A percentile compares a stretch with the other conserved stretches of the same genome.
These are phyloP conservation scores for Dunaliella salina DNA, from an alignment of 163 green algal genomes.

Conservation along the genomic window DNA sequence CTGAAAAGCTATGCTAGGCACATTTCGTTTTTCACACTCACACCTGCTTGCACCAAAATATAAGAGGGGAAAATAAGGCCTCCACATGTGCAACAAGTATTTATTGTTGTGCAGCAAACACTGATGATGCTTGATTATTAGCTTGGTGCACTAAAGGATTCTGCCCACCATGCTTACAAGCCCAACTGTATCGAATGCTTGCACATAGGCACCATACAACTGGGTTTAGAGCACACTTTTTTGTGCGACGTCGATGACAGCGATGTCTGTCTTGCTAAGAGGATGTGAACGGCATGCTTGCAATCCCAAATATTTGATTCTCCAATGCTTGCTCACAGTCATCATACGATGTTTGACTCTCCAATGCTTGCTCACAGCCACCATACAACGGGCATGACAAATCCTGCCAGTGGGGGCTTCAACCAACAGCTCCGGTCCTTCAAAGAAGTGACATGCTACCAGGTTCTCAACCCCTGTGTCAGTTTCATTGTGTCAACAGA, in stretches of 20 bases:
- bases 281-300: too few relatives aligned
- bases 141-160: not conserved
- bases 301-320: slow-evolving; percentile 69
- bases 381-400: slow-evolving; percentile 30
- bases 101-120: too few relatives aligned
- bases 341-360: slow-evolving; percentile 44
- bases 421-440: slow-evolving; percentile 39
- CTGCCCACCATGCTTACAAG: slow-evolving; percentile 22
- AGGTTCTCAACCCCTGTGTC: slow-evolving; percentile 13
- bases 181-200: slow-evolving; percentile 64
- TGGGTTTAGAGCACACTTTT: too few relatives aligned
- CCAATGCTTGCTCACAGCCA: slow-evolving; percentile 44
- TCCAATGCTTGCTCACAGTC: slow-evolving; percentile 43
- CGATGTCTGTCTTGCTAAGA: too few relatives aligned
- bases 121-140: not conserved
- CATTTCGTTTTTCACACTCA: too few relatives aligned
- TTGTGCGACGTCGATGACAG: too few relatives aligned
- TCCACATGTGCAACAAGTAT: too few relatives aligned
- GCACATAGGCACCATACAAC: slow-evolving; percentile 40
- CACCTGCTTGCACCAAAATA: too few relatives aligned
- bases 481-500: not conserved
- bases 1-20: too few relatives aligned
- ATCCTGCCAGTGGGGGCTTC: slow-evolving; percentile 22
- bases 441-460: slow-evolving; percentile 35
- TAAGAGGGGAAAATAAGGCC: too few relatives aligned